These are phyloP conservation scores for Xenoacremonium recifei DNA, from an alignment of 2,329 filamentous ascomycete species.

Conservation along the genomic window DNA sequence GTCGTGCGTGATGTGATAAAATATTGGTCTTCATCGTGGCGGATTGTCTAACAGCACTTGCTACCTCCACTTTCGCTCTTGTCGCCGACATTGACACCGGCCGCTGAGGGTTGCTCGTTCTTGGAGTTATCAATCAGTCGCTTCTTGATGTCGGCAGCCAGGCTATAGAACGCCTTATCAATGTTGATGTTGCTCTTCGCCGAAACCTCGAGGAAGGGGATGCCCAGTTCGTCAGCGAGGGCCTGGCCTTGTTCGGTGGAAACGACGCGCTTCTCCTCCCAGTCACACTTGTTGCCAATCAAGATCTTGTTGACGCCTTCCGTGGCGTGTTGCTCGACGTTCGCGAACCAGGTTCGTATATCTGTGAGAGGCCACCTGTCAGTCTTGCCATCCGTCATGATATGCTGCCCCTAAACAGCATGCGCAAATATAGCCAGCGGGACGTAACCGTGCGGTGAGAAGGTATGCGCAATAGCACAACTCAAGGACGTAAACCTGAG, in stretches of 20 bases:
- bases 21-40: not conserved
- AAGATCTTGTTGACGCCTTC: conserved; percentile 99
- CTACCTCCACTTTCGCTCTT: conserved; percentile 56
- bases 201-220: conserved; percentile 97
- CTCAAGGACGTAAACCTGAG: not conserved
- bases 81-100: conserved; percentile 69
- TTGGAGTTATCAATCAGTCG: conserved; percentile 89
- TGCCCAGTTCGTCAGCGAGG: conserved; percentile 91
- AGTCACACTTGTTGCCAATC: conserved; percentile 99
- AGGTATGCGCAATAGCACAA: not conserved
- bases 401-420: not conserved
- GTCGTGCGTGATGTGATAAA: not conserved
- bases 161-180: conserved; percentile 95
- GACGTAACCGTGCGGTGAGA: too few species aligned
- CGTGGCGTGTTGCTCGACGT: conserved; percentile 96
- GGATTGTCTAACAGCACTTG: conserved; percentile 69
- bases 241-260: conserved; percentile 91
- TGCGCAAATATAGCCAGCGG: too few species aligned
- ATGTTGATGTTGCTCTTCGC: conserved; percentile 99
- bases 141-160: conserved; percentile 98
- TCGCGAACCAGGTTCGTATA: conserved; percentile 99
- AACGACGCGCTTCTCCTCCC: conserved; percentile 97
- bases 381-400: conserved; percentile 3
- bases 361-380: conserved; percentile 53
- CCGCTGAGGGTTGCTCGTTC: conserved; percentile 60